Evolutionary conservation across 1,139 yeast genomes (phyloP).

Genomic region (Taphrina sp.): DNA sequence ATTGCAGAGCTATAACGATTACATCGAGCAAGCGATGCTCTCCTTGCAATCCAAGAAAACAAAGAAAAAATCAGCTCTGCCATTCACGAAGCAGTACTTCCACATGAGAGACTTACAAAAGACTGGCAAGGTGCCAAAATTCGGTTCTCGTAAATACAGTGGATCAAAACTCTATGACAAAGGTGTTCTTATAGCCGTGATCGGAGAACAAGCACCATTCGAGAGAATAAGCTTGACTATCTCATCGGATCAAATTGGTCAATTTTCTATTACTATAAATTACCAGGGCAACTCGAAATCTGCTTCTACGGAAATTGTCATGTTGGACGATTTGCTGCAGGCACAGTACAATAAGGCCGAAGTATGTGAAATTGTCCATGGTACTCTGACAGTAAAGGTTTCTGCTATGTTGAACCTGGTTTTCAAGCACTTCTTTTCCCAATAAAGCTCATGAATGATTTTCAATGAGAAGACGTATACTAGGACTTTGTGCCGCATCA

Average conservation of each 20-base stretch:
- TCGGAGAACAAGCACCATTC: conserved; percentile 52
- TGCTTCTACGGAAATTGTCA: conserved; percentile 56
- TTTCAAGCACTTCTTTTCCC: conserved; percentile 30
- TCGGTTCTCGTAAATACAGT: conserved; percentile 80
- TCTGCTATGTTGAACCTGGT: conserved; percentile 16
- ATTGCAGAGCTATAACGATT: conserved; percentile 63
- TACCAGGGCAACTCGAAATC: conserved; percentile 51
- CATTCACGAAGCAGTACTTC: conserved; percentile 76
- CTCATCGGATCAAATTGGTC: conserved; percentile 71
- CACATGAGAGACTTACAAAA: conserved; percentile 70
- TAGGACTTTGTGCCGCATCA: no score
- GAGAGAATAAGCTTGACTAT: conserved; percentile 74
- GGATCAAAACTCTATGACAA: conserved; percentile 74
- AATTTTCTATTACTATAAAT: conserved; percentile 66
- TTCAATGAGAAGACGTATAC: background rate
- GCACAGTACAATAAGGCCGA: conserved; percentile 53
- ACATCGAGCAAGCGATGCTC: conserved; percentile 64
- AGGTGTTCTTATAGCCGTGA: conserved; percentile 60
- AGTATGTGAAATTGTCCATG: conserved; percentile 26
- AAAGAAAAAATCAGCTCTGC: conserved; percentile 53
- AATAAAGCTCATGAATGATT: background rate
- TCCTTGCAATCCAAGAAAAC: conserved; percentile 58
- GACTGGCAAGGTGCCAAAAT: conserved; percentile 66
- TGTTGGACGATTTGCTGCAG: conserved; percentile 67
- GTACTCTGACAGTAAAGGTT: conserved; percentile 22